Percentiles rank a stretch among this genome's conserved stretches.
phyloP scores from a whole-genome alignment of 179 eudicot species.

The Camellia oleifera region DNA sequence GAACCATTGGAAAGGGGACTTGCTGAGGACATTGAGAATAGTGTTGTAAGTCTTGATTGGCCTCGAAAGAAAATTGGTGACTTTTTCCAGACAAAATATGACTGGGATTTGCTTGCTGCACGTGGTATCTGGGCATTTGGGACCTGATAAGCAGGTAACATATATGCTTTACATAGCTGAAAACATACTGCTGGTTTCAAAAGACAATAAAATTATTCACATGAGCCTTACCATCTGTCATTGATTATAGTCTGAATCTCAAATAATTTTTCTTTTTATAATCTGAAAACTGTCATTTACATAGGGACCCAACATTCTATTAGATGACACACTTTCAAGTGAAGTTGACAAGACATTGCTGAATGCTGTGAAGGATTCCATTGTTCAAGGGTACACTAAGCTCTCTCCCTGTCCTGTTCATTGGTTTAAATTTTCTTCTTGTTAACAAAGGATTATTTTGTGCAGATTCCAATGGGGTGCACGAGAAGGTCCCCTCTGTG shows the following conservation, averaged over 20 bases:
- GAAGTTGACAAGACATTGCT: slow-evolving; percentile 93
- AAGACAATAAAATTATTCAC: not conserved
- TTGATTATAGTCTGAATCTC: not conserved
- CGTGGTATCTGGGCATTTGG: slow-evolving; percentile 99
- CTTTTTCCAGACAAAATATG: slow-evolving; percentile 89
- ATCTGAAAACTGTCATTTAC: slow-evolving; percentile 10
- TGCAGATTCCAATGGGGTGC: slow-evolving; percentile 99
- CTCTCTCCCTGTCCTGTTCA: not conserved
- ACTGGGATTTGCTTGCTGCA: slow-evolving; percentile 99
- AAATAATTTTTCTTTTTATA: not conserved
- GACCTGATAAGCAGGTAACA: slow-evolving; percentile 92
- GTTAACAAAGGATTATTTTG: slow-evolving; percentile 10
- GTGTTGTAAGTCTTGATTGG: slow-evolving; percentile 91
- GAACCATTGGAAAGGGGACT: slow-evolving; percentile 98
- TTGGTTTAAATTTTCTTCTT: not conserved
- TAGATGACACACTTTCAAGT: slow-evolving; percentile 97
- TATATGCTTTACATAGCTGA: slow-evolving; percentile 11
- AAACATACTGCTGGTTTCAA: not conserved
- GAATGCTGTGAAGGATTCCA: slow-evolving; percentile 93
- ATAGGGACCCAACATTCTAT: slow-evolving; percentile 92
- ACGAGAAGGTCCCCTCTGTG: slow-evolving; percentile 98
- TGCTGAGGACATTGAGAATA: slow-evolving; percentile 94
- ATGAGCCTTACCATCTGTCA: not conserved
- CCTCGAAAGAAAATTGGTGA: slow-evolving; percentile 80
- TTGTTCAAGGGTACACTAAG: slow-evolving; percentile 84